phyloP scores from a whole-genome alignment of 495 filamentous ascomycete genomes.

The Tirmania nivea region DNA sequence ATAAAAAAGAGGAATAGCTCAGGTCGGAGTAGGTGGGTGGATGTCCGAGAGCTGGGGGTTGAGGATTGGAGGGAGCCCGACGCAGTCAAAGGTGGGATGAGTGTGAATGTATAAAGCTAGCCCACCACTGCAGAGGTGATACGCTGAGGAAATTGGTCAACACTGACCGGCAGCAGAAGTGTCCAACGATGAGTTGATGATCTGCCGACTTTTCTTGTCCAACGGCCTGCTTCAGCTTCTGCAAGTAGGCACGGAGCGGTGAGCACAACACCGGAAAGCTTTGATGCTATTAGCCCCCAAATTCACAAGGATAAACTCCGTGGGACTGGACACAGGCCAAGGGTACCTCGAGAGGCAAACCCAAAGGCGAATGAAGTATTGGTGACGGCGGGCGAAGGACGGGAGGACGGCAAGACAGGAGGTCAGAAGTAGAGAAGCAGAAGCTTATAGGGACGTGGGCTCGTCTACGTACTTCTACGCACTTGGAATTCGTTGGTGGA shows the following conservation, averaged over 20 bases:
- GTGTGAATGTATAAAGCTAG: neutral
- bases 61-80: neutral
- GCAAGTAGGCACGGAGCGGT: neutral
- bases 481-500: too few species aligned
- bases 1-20: neutral
- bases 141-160: neutral
- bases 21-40: neutral
- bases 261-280: neutral
- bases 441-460: too few species aligned
- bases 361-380: neutral
- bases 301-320: too few species aligned
- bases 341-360: neutral
- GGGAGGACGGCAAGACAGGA: too few species aligned
- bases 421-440: too few species aligned
- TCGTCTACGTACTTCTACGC: too few species aligned
- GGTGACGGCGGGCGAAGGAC: neutral
- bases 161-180: neutral
- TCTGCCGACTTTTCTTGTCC: neutral
- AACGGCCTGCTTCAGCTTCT: neutral
- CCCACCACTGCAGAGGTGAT: neutral
- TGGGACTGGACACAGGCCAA: neutral
- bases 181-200: neutral
- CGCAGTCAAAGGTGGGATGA: neutral
- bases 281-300: neutral
- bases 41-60: neutral